phyloP scores from a whole-genome alignment of 805 yeast species.

The Candida taoyuanica region DNA sequence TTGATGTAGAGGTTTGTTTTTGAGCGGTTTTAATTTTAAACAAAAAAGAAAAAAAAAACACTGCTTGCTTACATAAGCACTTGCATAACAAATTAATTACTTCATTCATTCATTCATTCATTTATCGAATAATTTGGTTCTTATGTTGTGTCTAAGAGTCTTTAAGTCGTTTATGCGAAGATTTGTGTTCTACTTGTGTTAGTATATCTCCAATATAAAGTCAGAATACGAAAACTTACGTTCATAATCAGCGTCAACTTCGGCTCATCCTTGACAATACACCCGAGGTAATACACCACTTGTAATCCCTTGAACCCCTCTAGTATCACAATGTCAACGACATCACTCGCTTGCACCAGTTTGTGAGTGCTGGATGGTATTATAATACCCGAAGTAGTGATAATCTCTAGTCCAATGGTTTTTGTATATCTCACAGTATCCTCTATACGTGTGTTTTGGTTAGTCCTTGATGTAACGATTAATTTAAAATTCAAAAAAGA shows the following conservation, averaged over 20 bases:
- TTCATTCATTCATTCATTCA: neutral
- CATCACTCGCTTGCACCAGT: conserved; percentile 53
- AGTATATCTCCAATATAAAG: neutral
- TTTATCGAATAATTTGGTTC: conserved; percentile 1
- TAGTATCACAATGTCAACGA: conserved; percentile 65
- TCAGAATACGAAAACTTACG: conserved; percentile 20
- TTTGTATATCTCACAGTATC: conserved; percentile 29
- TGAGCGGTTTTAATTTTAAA: neutral
- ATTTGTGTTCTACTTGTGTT: conserved; percentile 12
- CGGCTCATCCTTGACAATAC: conserved; percentile 42
- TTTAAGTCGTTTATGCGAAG: conserved; percentile 11
- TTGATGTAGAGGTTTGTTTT: neutral
- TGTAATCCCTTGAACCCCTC: conserved; percentile 71
- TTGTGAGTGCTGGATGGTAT: conserved; percentile 23
- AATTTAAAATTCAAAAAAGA: too few relatives aligned
- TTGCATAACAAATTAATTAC: neutral
- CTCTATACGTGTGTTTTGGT: conserved; percentile 24
- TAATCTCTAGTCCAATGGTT: conserved; percentile 44
- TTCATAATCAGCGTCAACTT: conserved; percentile 30
- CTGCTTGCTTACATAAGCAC: conserved; percentile 2
- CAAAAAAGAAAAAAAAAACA: conserved; percentile 2
- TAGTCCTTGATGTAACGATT: too few relatives aligned
- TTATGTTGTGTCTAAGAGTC: conserved; percentile 11
- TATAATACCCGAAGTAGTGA: conserved; percentile 29
- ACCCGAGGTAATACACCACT: conserved; percentile 59